Conservation (phyloP, 1,284 basidiomycete species). For the Ceratobasidium sp. region DNA sequence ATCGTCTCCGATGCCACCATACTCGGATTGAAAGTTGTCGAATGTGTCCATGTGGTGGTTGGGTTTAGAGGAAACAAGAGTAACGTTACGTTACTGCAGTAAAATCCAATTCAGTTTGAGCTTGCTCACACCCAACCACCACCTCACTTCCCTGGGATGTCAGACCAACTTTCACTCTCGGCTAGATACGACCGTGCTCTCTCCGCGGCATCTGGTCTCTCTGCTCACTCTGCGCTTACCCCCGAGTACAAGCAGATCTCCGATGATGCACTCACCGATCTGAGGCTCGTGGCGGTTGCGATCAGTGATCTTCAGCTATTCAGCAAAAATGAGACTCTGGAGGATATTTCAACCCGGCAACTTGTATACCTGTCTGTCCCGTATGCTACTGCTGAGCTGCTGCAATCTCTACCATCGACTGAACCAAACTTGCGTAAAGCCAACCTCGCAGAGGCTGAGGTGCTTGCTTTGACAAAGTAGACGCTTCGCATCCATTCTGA, state of each 20-base stretch:
- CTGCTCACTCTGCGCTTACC: conserved; percentile 25
- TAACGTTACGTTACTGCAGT: conserved; percentile 6
- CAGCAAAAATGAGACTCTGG: conserved; percentile 84
- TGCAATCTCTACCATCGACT: conserved; percentile 69
- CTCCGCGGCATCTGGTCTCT: conserved; percentile 28
- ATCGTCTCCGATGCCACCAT: conserved; percentile 80
- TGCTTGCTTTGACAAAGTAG: conserved; percentile 55
- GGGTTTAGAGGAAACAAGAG: not conserved
- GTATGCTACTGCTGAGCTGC: conserved; percentile 78
- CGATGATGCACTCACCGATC: conserved; percentile 58
- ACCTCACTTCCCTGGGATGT: conserved; percentile 10
- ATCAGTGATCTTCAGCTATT: conserved; percentile 76
- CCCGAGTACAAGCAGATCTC: conserved; percentile 34
- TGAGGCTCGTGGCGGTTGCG: conserved; percentile 62
- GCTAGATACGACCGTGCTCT: conserved; percentile 31
- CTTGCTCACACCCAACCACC: conserved; percentile 9
- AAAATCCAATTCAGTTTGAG: not conserved
- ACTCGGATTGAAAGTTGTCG: conserved; percentile 77
- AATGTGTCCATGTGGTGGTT: conserved; percentile 76
- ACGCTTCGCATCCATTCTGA: conserved; percentile 39
- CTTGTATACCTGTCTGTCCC: conserved; percentile 83
- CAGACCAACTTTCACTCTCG: conserved; percentile 32
- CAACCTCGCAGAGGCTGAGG: conserved; percentile 69
- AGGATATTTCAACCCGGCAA: conserved; percentile 85
- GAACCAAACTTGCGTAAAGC: conserved; percentile 69